Evolutionary conservation across 495 filamentous ascomycete species (phyloP).

Genomic region (Neurospora sp.): DNA sequence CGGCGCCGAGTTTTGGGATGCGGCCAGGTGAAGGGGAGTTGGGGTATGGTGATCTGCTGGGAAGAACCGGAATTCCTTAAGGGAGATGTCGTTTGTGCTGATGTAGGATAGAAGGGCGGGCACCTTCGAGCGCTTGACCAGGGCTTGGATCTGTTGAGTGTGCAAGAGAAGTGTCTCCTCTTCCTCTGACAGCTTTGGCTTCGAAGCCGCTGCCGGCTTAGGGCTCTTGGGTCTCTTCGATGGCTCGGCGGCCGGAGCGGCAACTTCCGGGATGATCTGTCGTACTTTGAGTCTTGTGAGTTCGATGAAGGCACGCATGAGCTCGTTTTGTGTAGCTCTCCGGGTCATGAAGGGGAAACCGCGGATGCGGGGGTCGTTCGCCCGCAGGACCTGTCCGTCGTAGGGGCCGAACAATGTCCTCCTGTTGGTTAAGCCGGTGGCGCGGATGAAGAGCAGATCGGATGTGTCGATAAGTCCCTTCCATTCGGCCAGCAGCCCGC

Average conservation of each 20-base stretch:
- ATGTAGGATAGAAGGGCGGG: constrained; percentile 83
- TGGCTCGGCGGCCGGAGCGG: constrained; percentile 35
- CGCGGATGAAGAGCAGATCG: constrained; percentile 78
- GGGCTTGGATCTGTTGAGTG: constrained; percentile 74
- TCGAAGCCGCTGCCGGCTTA: constrained; percentile 7
- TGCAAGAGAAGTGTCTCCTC: constrained; percentile 73
- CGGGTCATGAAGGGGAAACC: constrained; percentile 92
- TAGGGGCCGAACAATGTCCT: constrained; percentile 83
- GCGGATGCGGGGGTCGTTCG: constrained; percentile 74
- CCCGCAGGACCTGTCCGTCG: constrained; percentile 71
- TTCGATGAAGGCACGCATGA: constrained; percentile 88
- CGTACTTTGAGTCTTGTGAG: constrained; percentile 80
- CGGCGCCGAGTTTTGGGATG: constrained; percentile 61
- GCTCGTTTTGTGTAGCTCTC: constrained; percentile 86
- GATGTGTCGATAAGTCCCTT: constrained; percentile 69
- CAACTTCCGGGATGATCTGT: constrained; percentile 48
- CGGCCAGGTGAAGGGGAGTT: constrained; percentile 75
- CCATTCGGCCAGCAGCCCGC: constrained; percentile 71
- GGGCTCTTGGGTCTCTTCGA: constrained; percentile 15
- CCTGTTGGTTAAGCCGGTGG: constrained; percentile 75
- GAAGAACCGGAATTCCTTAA: constrained; percentile 64
- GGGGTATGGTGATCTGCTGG: constrained; percentile 75
- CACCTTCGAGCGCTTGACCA: constrained; percentile 83
- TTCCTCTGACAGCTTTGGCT: constrained; percentile 58
- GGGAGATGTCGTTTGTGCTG: constrained; percentile 57